Evolutionary conservation across 768 basidiomycete genomes (phyloP).

Genomic region (Lentinula sp.): DNA sequence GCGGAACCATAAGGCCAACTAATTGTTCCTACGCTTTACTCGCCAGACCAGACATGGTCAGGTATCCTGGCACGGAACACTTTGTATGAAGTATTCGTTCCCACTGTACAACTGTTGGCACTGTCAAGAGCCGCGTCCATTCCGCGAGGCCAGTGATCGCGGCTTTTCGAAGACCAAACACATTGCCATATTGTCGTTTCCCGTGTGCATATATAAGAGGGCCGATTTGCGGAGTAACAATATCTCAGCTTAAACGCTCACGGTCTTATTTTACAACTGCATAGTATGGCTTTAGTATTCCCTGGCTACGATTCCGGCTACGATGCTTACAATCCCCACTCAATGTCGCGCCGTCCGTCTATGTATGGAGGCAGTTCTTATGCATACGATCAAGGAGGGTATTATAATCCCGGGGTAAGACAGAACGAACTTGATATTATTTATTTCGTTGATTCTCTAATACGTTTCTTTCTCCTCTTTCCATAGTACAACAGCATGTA

Average conservation of each 20-base stretch:
- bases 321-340: background rate
- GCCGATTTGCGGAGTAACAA: background rate
- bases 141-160: conserved; percentile 7
- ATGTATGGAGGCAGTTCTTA: conserved; percentile 3
- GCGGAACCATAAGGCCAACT: background rate
- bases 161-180: background rate
- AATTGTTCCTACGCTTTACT: background rate
- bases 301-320: background rate
- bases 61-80: background rate
- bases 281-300: conserved; percentile 7
- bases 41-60: background rate
- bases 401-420: background rate
- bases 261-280: background rate
- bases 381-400: background rate
- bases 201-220: background rate
- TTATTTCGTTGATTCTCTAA: too few species aligned
- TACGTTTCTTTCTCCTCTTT: background rate
- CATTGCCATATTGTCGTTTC: background rate
- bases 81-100: background rate
- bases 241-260: background rate
- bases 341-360: conserved; percentile 5
- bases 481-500: background rate
- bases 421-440: background rate
- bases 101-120: background rate
- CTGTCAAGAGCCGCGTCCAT: background rate